Conservation (phyloP, 1,284 basidiomycete species). For the Tetrapyrgos nigripes region DNA sequence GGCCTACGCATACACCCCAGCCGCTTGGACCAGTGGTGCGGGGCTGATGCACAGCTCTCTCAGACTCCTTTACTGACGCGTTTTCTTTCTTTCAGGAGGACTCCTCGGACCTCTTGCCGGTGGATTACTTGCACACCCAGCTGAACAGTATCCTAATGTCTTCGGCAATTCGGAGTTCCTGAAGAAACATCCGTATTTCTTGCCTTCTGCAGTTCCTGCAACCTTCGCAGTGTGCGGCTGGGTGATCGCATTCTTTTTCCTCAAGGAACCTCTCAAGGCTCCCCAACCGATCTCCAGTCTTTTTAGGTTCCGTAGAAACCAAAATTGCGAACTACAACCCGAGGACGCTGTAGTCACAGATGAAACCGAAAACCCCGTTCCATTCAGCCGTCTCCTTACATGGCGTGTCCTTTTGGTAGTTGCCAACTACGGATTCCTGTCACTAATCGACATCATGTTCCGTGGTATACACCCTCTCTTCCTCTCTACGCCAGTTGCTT, state of each 20-base stretch:
- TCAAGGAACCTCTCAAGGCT: not conserved
- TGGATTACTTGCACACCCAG: slow-evolving; percentile 47
- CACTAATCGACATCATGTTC: not conserved
- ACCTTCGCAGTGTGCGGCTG: not conserved
- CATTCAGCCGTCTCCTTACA: not conserved
- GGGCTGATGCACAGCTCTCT: too few species aligned
- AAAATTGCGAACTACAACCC: not conserved
- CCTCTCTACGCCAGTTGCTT: not conserved
- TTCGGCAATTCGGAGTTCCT: slow-evolving; percentile 48
- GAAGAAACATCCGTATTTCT: slow-evolving; percentile 53
- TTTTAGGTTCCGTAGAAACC: not conserved
- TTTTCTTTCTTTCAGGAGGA: not conserved
- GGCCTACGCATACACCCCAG: not conserved
- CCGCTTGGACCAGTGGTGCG: not conserved
- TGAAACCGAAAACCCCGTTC: not conserved
- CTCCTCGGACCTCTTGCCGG: slow-evolving; percentile 38
- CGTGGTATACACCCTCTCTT: not conserved
- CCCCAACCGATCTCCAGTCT: not conserved
- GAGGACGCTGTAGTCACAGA: not conserved
- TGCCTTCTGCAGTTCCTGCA: slow-evolving; percentile 40
- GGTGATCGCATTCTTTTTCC: not conserved
- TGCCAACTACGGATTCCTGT: not conserved
- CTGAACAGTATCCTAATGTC: slow-evolving; percentile 43
- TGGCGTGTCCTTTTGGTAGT: not conserved
- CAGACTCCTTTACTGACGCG: not conserved